Evolutionary conservation across 73 alveolate genomes (phyloP), one percentile per base, ranked within the genome.

Genomic region (Paramecium biaurelia): DNA sequence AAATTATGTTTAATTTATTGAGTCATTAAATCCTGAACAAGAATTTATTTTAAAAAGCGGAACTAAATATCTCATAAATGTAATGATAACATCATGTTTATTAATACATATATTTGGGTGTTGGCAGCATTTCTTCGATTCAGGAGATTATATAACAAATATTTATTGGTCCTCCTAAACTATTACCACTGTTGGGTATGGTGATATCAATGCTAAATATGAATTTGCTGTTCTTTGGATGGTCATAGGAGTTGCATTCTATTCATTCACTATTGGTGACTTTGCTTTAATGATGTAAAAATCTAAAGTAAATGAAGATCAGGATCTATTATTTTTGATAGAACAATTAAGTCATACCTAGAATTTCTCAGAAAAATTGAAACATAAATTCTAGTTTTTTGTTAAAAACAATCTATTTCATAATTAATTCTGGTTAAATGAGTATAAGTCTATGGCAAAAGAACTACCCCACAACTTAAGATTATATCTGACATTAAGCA

Each of bases 41-140:
- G 68, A 53, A 53, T 53, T 53, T 15, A 53, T 12, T 0, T 53
- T 53, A 53, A 53, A 53, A 53, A 53, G 68, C 30, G 68, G 68
- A 53, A 53, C 68, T 21, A 53, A 53, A 53, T 53, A 53, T 7
- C 68, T 53, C 18, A 5, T 53, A 67, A 67, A 67, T 24, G 85
- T 67, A 3, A 15, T 18, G 3, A 23, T 67, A 30, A 67, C 41
- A 30, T 12, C 87, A 35, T 35, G 41, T 35, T 18, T 74, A 32
- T 74, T 74, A 21, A 74, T 74, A 11, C 87, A 74, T 38, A 32
- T 74, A n/a, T 74, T 74, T 74, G 87, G 87, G 28, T 74, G 87
- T 34, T 74, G 41, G 32, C n/a, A 74, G n/a, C 63, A 28, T 35
- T 74, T 4, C 24, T 74, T 74, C n/a, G 18, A 21, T 11, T 35